Base-by-base conservation (phyloP, 2,329 filamentous ascomycete species). In the Phaeophleospora eucalypticola region DNA sequence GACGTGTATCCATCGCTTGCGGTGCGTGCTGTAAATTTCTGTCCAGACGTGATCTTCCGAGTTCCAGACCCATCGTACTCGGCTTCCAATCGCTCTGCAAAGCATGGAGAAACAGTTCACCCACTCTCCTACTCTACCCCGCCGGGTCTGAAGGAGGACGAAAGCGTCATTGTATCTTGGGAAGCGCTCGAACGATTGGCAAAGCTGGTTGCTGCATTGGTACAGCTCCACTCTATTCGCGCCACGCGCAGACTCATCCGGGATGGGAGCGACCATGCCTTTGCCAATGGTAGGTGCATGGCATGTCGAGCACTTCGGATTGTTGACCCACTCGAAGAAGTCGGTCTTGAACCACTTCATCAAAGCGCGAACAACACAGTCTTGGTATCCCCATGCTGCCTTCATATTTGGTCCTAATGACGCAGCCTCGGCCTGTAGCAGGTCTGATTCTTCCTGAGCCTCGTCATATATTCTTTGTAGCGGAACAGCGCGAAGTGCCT, bases 21-120 rank as follows among this genome's bases (percentile, higher is more conserved):
- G 86, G 69, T 95, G 89, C 53, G 93, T 87, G 2, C 90, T 96
- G 71, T 95, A 98, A 12, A 97, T 86, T 62, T 97, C 93, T 1
- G 90, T 95, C 93, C 93, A 98, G 19, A 96, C 88, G 63, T 96
- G 88, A 66, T 97, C 93, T 68, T 97, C 93, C 21, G 86, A 85
- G 59, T 97, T 97, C 93, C 93, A 98, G 9, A 98, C 86, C 93
- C 93, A 98, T 62, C 93, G 82, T 18, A 96, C 89, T 51, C 91
- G 81, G 50, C 86, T 87, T 41, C 91, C 91, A 12, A 97, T 82
- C 3, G 93, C 93, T 50, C 91, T 82, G 74, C 91, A 97, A 43
- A 98, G 79, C 93, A 97, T 97, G 71, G 86, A 91, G 72, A 98
- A 98, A 76, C 90, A 96, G 71, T 96, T 97, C 57, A 89, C 89